Conservation (phyloP, 208 protist species). For the Herpetomonas samuelpessoai region DNA sequence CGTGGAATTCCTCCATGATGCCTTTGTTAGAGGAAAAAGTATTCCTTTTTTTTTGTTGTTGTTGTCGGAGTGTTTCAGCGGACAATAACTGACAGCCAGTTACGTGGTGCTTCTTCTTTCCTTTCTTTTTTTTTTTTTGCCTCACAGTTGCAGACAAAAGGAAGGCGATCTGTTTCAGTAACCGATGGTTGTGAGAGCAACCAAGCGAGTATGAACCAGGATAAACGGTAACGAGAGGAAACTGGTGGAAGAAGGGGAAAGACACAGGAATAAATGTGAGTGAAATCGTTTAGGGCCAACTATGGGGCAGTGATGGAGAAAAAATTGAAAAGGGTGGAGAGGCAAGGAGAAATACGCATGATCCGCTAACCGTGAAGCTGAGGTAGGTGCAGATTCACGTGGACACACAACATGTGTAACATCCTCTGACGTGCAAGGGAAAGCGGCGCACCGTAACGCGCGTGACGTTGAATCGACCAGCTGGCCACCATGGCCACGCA, state of each 20-base stretch:
- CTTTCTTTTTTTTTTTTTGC: conserved; percentile 2
- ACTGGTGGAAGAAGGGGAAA: too few relatives aligned
- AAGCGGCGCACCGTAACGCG: too few relatives aligned
- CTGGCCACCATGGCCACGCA: too few relatives aligned
- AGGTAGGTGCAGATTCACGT: neutral
- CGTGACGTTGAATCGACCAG: too few relatives aligned
- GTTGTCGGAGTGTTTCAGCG: neutral
- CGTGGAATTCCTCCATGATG: conserved; percentile 83
- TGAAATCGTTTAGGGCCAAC: too few relatives aligned
- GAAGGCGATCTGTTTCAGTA: neutral
- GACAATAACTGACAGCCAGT: neutral
- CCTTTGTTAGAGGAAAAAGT: too few relatives aligned
- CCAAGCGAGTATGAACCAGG: too few relatives aligned
- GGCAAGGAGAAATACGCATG: neutral
- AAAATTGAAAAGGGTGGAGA: neutral
- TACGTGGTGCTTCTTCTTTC: neutral
- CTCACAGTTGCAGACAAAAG: neutral
- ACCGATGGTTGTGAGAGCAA: too few relatives aligned
- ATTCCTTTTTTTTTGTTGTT: neutral
- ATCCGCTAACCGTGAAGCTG: conserved; percentile 9
- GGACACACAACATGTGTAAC: conserved; percentile 7
- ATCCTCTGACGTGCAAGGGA: too few relatives aligned
- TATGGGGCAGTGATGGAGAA: too few relatives aligned
- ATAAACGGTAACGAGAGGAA: too few relatives aligned
- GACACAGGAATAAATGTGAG: too few relatives aligned